These are phyloP conservation scores for Linum tenue DNA, from an alignment of 345 rosid genomes.

Conservation along the genomic window DNA sequence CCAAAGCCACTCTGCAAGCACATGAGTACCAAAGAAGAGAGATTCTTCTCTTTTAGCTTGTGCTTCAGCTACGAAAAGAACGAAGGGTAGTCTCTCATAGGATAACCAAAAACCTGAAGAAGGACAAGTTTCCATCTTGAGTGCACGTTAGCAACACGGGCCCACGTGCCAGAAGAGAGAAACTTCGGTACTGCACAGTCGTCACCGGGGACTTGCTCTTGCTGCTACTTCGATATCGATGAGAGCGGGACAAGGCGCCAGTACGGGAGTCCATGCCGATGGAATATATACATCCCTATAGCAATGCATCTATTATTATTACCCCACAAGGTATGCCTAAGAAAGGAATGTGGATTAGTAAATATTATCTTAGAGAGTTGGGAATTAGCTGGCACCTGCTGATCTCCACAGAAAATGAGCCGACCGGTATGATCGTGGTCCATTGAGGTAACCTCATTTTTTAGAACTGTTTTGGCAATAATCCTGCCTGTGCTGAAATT, in stretches of 20 bases:
- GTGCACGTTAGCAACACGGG: slow-evolving; percentile 87
- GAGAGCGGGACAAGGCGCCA: slow-evolving; percentile 75
- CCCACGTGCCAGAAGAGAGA: slow-evolving; percentile 78
- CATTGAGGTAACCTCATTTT: slow-evolving; percentile 74
- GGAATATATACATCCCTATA: slow-evolving; percentile 79
- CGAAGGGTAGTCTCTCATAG: slow-evolving; percentile 6
- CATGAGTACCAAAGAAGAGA: slow-evolving; percentile 3
- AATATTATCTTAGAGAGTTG: neutral
- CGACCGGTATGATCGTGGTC: slow-evolving; percentile 99
- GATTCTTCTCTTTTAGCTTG: neutral
- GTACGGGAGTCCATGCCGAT: slow-evolving; percentile 67
- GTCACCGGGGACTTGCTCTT: slow-evolving; percentile 69
- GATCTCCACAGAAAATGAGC: slow-evolving; percentile 89
- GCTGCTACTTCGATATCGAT: slow-evolving; percentile 52
- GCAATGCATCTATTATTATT: neutral
- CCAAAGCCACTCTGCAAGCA: slow-evolving; percentile 64
- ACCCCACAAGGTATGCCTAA: slow-evolving; percentile 7
- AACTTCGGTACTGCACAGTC: slow-evolving; percentile 82
- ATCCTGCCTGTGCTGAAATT: slow-evolving; percentile 98
- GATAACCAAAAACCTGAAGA: slow-evolving; percentile 52
- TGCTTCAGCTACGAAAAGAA: slow-evolving; percentile 3
- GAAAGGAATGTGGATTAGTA: neutral
- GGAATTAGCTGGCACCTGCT: slow-evolving; percentile 37
- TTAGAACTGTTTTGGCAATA: slow-evolving; percentile 46
- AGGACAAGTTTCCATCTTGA: slow-evolving; percentile 80